Conservation (phyloP, 139 green algal species). For the Zygnema circumcarinatum region DNA sequence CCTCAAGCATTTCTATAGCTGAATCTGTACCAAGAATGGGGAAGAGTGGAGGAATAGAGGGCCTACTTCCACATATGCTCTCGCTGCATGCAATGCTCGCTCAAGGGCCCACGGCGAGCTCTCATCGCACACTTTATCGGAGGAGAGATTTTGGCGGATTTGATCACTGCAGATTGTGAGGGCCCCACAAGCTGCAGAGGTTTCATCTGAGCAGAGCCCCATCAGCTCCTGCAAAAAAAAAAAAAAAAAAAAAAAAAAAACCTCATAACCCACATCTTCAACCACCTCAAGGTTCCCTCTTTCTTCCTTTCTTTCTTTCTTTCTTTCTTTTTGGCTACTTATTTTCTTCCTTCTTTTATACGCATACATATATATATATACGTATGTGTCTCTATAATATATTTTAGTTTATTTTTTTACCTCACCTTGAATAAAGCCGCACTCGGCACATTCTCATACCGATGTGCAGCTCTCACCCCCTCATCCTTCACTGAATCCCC, state of each 20-base stretch:
- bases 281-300: too few relatives aligned
- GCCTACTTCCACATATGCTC: conserved; percentile 2
- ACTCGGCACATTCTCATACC: conserved; percentile 6
- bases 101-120: conserved; percentile 11
- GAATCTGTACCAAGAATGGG: too few relatives aligned
- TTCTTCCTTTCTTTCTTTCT: too few relatives aligned
- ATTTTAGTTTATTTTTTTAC: too few relatives aligned
- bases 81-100: conserved; percentile 2
- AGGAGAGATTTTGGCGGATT: not conserved
- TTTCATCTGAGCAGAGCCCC: conserved; percentile 16
- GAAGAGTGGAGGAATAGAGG: too few relatives aligned
- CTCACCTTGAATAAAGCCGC: conserved; percentile 42
- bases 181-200: not conserved
- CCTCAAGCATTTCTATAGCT: too few relatives aligned
- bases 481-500: conserved; percentile 37
- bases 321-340: too few relatives aligned
- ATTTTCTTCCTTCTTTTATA: too few relatives aligned
- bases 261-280: too few relatives aligned
- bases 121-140: not conserved
- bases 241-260: not conserved
- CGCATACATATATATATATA: too few relatives aligned
- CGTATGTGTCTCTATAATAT: too few relatives aligned
- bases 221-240: conserved; percentile 30
- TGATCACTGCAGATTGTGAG: conserved; percentile 8
- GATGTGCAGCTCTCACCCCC: not conserved